These are phyloP conservation scores for Graphilbum ipis-grandicollis DNA, from an alignment of 2,329 filamentous ascomycete species.

Conservation along the genomic window DNA sequence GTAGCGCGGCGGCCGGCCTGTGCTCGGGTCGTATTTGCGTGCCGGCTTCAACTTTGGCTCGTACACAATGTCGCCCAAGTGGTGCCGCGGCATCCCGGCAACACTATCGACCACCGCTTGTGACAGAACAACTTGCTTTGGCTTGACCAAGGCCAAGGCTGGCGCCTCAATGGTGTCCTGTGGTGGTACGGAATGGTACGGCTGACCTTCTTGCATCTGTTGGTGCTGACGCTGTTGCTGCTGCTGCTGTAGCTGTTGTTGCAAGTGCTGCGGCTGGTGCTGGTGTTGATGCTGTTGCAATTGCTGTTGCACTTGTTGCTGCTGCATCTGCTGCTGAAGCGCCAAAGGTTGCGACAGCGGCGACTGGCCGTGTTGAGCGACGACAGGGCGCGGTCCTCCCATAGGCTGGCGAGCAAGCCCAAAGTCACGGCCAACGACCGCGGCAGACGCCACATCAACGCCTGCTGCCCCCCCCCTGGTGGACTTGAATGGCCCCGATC, in stretches of 20 bases:
- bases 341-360: neutral
- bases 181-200: neutral
- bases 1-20: conserved; percentile 17
- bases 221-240: too few species aligned
- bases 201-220: conserved; percentile 13
- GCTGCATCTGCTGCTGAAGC: conserved; percentile 5
- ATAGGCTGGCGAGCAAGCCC: conserved; percentile 22
- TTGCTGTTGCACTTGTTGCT: conserved; percentile 10
- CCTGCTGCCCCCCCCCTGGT: neutral
- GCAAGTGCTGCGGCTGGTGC: neutral
- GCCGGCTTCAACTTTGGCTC: conserved; percentile 44
- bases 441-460: conserved; percentile 18
- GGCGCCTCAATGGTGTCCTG: neutral
- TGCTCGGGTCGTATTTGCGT: conserved; percentile 35
- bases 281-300: too few species aligned
- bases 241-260: conserved; percentile 10
- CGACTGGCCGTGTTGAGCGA: too few species aligned
- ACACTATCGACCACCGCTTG: conserved; percentile 57
- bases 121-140: conserved; percentile 49
- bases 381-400: conserved; percentile 20
- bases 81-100: conserved; percentile 51
- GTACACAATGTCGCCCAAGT: conserved; percentile 77
- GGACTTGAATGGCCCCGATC: conserved; percentile 20
- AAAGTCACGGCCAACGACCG: conserved; percentile 19
- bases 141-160: conserved; percentile 24